Conservation (phyloP, 2,329 filamentous ascomycete species). For the Whalleya microplaca region DNA sequence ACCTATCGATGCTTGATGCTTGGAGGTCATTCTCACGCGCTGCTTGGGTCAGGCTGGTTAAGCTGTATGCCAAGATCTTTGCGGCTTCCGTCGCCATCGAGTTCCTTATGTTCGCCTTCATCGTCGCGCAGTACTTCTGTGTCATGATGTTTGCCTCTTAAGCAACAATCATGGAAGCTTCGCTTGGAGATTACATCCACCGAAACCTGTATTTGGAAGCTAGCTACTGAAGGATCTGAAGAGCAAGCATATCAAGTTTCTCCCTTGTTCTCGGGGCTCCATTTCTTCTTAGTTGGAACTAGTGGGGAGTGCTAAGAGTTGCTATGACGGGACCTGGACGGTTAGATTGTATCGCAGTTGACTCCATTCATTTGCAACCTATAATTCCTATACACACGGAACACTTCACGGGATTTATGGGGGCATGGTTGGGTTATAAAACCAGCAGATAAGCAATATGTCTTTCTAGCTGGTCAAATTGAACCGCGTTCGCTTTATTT, state of each 20-base stretch:
- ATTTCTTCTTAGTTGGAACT: background rate
- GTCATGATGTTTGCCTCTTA: background rate
- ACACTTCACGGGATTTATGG: too few species aligned
- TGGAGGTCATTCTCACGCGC: conserved; percentile 74
- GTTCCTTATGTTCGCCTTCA: conserved; percentile 45
- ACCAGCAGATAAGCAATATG: too few species aligned
- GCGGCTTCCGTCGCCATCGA: conserved; percentile 52
- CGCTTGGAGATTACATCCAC: background rate
- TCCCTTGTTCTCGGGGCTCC: background rate
- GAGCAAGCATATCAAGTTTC: background rate
- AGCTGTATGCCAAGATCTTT: conserved; percentile 72
- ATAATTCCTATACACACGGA: too few species aligned
- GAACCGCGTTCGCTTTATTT: too few species aligned
- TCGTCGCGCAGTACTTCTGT: background rate
- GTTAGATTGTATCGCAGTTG: background rate
- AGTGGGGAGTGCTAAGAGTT: background rate
- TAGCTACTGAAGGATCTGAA: background rate
- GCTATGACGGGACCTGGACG: too few species aligned
- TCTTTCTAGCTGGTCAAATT: too few species aligned
- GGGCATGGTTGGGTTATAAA: background rate
- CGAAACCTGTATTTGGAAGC: background rate
- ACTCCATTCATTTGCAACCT: background rate
- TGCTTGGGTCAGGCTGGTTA: conserved; percentile 70
- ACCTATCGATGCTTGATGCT: conserved; percentile 71
- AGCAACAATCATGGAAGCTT: background rate